These are phyloP conservation scores for Avena atlantica DNA, from an alignment of 176 grass and related monocot species.

Conservation along the genomic window DNA sequence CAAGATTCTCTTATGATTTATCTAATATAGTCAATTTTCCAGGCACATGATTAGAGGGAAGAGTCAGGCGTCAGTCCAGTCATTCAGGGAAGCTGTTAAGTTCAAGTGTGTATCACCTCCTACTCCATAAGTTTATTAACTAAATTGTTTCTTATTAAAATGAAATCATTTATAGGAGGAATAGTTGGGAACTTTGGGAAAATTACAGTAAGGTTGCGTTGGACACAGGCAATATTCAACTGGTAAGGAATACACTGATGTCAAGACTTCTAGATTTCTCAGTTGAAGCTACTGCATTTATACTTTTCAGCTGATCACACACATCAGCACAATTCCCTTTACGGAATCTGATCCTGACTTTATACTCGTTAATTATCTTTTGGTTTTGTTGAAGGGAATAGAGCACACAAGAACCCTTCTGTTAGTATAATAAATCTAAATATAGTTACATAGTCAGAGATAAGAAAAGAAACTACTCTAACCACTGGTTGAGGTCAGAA, in stretches of 20 bases:
- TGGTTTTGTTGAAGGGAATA: not conserved
- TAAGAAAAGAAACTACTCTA: not conserved
- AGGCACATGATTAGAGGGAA: slow-evolving; percentile 95
- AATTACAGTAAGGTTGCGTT: slow-evolving; percentile 93
- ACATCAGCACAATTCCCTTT: not conserved
- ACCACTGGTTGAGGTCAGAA: not conserved
- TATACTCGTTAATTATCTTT: not conserved
- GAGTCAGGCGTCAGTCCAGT: slow-evolving; percentile 73
- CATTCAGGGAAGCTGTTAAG: slow-evolving; percentile 95
- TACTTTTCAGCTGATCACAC: slow-evolving; percentile 14
- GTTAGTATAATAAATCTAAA: not conserved
- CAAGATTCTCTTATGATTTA: not conserved
- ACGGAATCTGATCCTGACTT: not conserved
- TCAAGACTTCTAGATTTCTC: not conserved
- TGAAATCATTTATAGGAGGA: slow-evolving; percentile 69
- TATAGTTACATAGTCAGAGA: not conserved
- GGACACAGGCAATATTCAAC: slow-evolving; percentile 64
- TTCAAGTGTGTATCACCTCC: slow-evolving; percentile 63
- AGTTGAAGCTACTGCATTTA: slow-evolving; percentile 1
- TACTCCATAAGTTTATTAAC: slow-evolving; percentile 25
- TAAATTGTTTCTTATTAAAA: slow-evolving; percentile 6
- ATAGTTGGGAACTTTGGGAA: slow-evolving; percentile 97
- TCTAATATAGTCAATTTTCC: slow-evolving; percentile 38
- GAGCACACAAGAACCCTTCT: slow-evolving; percentile 8
- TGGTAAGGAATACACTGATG: slow-evolving; percentile 51